phyloP scores from a whole-genome alignment of 345 rosid species.

The Acer negundo region DNA sequence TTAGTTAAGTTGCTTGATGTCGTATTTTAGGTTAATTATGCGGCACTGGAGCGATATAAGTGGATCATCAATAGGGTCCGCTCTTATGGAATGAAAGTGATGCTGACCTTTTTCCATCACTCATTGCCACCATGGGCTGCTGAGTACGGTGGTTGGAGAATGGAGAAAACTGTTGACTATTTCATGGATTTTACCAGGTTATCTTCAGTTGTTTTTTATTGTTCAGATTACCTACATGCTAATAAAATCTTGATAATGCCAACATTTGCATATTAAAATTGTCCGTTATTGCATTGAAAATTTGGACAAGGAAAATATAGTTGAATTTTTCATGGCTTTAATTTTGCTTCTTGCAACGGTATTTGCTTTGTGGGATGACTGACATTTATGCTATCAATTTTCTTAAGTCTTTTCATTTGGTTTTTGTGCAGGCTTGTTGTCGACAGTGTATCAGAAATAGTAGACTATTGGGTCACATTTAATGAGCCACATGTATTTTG shows the following conservation, averaged over 20 bases:
- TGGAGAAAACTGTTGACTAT: conserved; percentile 88
- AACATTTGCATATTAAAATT: neutral
- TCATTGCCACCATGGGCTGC: conserved; percentile 97
- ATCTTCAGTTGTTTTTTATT: conserved; percentile 6
- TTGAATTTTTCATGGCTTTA: neutral
- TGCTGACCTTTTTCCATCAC: conserved; percentile 95
- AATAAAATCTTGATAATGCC: neutral
- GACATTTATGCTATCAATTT: neutral
- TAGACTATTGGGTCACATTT: conserved; percentile 92
- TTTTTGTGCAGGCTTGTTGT: conserved; percentile 75
- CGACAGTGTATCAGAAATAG: conserved; percentile 67
- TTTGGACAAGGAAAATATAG: neutral
- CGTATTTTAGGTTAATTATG: conserved; percentile 69
- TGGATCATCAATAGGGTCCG: conserved; percentile 83
- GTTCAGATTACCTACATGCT: conserved; percentile 15
- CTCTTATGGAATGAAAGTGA: conserved; percentile 90
- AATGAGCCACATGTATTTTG: conserved; percentile 91
- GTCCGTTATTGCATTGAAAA: too few relatives aligned
- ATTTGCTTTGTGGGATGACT: conserved; percentile 12
- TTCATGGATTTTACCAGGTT: conserved; percentile 88
- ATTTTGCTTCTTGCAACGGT: conserved; percentile 2
- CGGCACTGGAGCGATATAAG: conserved; percentile 84
- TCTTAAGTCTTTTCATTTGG: conserved; percentile 21
- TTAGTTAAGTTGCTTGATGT: conserved; percentile 13
- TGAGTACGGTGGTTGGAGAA: conserved; percentile 97